Evolutionary conservation across 2,329 filamentous ascomycete species (phyloP), one percentile per base, ranked within the genome.

Genomic region (Neoarthrinium moseri): DNA sequence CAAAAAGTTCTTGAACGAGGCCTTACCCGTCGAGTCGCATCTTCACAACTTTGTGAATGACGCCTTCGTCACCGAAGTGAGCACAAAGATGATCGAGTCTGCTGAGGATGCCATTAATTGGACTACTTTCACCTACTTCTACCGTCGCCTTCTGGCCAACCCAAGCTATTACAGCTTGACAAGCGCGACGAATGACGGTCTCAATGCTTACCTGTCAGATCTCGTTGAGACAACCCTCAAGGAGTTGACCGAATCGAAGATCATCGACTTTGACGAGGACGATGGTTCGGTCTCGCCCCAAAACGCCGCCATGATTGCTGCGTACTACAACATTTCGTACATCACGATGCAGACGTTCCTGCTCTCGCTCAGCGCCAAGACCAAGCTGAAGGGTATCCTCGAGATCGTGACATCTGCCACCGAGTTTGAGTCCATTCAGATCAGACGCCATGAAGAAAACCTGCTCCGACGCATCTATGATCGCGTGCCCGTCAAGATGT

Each of bases 331-430:
- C 69, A 96, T 99, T 61, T 96, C 92, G 5, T 97, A 96, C 71
- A 89, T 96, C 66, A 99, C 94, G 3, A 99, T 99, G 91, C 92
- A 99, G 71, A 99, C 94, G 0, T 92, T 99, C 77, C 75, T 99
- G 42, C 77, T 99, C 46, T 99, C 94, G 12, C 78, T 99, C 37
- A 91, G 83, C 45, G 84, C 84, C 33, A 86, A 86, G 56, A 97
- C 91, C 4, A 97, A 96, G 74, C 82, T 99, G 54, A 99, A 99
- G 78, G 91, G 91, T 37, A 91, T 99, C 34, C 77, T 99, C 45
- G 94, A 99, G 68, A 97, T 99, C 58, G 85, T 97, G 50, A 96
- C 94, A 1, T 95, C 94, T 1, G 95, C 95, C 5, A 95, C 91
- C 2, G 94, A 99, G 63, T 99, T 97, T 50, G 95, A 99, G 67